Conservation (phyloP, 306 rosid genomes). For the Phaseolus lunatus region DNA sequence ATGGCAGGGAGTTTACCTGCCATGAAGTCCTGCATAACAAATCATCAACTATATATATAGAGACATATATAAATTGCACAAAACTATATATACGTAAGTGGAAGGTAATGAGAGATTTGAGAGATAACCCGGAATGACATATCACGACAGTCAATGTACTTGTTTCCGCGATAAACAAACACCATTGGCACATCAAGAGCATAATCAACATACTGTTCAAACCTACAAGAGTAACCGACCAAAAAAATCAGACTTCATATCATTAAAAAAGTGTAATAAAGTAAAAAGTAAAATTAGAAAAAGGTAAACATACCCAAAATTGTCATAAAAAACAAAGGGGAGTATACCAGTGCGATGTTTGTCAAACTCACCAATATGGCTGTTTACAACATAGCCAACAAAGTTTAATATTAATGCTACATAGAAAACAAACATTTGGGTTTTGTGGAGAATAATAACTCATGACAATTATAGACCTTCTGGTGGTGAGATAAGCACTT, state of each 20-base stretch:
- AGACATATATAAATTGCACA: too few species aligned
- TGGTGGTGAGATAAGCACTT: constrained; percentile 61
- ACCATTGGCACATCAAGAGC: constrained; percentile 96
- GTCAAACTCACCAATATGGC: constrained; percentile 26
- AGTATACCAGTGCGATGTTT: constrained; percentile 72
- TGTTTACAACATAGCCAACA: not conserved
- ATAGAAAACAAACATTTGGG: not conserved
- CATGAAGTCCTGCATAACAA: constrained; percentile 77
- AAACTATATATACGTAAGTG: not conserved
- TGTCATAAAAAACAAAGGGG: constrained; percentile 84
- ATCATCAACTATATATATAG: not conserved
- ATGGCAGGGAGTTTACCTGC: constrained; percentile 70
- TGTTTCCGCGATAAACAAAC: constrained; percentile 69
- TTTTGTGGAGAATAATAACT: not conserved
- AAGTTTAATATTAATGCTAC: not conserved
- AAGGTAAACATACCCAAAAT: constrained; percentile 65
- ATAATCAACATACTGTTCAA: constrained; percentile 84
- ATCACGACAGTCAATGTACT: constrained; percentile 75
- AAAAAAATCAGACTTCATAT: not conserved
- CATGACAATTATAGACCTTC: constrained; percentile 37
- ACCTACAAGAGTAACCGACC: constrained; percentile 51
- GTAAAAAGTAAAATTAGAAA: not conserved
- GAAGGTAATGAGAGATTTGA: constrained; percentile 5
- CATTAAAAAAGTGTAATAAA: not conserved
- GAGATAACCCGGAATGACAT: constrained; percentile 79